Evolutionary conservation across 805 yeast genomes (phyloP).

Genomic region (Pichia ethanolica): DNA sequence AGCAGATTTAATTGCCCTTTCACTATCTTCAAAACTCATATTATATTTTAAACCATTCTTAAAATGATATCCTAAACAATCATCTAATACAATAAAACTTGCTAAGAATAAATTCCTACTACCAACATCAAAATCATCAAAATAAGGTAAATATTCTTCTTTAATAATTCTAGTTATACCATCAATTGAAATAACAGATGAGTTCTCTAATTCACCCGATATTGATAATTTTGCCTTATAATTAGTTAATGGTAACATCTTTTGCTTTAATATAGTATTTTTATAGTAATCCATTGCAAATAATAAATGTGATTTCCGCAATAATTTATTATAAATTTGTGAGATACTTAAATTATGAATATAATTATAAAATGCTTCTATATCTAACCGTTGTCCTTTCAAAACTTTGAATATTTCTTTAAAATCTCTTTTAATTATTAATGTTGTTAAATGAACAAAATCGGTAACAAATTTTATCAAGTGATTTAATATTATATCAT

Average conservation of each 20-base stretch:
- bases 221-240: slow-evolving; percentile 2
- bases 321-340: too few species aligned
- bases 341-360: too few species aligned
- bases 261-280: slow-evolving; percentile 6
- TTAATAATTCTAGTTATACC: slow-evolving; percentile 5
- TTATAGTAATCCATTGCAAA: neutral
- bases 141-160: slow-evolving; percentile 6
- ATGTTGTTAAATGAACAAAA: too few species aligned
- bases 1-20: slow-evolving; percentile 4
- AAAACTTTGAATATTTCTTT: too few species aligned
- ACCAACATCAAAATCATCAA: neutral
- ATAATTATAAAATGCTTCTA: too few species aligned
- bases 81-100: slow-evolving; percentile 4
- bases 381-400: too few species aligned
- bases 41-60: slow-evolving; percentile 6
- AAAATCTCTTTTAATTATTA: too few species aligned
- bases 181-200: neutral
- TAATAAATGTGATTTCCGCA: neutral
- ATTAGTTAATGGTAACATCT: neutral
- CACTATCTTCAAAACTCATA: slow-evolving; percentile 2
- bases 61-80: slow-evolving; percentile 10
- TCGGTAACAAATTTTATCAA: too few species aligned
- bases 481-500: too few species aligned
- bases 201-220: neutral
- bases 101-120: neutral